Conservation (phyloP, 1,139 yeast genomes). For the Kodamaea derodonti region DNA sequence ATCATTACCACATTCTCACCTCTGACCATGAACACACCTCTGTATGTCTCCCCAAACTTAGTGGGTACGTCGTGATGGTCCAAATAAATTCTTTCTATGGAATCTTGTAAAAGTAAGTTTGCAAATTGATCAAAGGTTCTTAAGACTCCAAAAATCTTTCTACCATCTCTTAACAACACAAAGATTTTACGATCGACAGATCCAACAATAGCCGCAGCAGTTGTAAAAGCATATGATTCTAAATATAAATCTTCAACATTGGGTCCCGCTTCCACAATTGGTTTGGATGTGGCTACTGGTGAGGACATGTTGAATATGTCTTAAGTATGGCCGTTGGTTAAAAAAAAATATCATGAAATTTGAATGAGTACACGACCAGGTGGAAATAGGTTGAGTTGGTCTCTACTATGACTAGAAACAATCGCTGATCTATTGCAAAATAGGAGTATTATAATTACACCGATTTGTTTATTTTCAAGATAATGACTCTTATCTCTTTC, state of each 20-base stretch:
- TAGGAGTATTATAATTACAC: too few relatives aligned
- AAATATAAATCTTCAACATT: slow-evolving; percentile 51
- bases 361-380: background rate
- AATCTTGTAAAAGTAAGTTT: slow-evolving; percentile 86
- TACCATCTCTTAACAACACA: slow-evolving; percentile 86
- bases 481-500: too few relatives aligned
- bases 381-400: too few relatives aligned
- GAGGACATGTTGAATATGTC: too few relatives aligned
- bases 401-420: too few relatives aligned
- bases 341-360: too few relatives aligned
- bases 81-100: slow-evolving; percentile 79
- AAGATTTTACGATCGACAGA: slow-evolving; percentile 87
- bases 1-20: slow-evolving; percentile 97
- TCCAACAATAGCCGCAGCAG: slow-evolving; percentile 94
- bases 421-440: too few relatives aligned
- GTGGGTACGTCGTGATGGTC: slow-evolving; percentile 26
- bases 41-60: slow-evolving; percentile 67
- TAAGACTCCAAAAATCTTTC: slow-evolving; percentile 81
- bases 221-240: slow-evolving; percentile 83
- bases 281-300: background rate
- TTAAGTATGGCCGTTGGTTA: too few relatives aligned
- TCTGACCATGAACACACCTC: slow-evolving; percentile 86
- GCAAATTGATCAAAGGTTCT: slow-evolving; percentile 97
- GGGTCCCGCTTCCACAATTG: slow-evolving; percentile 17
- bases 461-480: too few relatives aligned